These are phyloP conservation scores for Hymenoscyphus infarciens DNA, from an alignment of 2,329 filamentous ascomycete species.

Conservation along the genomic window DNA sequence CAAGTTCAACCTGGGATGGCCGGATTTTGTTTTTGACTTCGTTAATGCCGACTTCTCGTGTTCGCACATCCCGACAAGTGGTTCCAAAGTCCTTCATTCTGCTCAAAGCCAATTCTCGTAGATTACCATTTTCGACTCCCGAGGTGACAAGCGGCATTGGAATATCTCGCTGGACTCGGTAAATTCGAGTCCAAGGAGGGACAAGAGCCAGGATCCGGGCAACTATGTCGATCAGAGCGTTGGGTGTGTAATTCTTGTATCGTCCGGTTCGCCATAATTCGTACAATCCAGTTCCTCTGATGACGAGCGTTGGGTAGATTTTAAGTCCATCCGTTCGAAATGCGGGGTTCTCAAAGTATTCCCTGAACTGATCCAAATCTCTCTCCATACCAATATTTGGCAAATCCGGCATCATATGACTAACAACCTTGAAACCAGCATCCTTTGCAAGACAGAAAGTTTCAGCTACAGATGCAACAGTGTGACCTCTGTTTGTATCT, in stretches of 20 bases:
- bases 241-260: constrained; percentile 98
- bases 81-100: constrained; percentile 99
- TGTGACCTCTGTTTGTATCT: constrained; percentile 95
- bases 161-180: constrained; percentile 96
- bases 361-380: constrained; percentile 92
- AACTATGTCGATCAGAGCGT: constrained; percentile 91
- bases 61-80: constrained; percentile 91
- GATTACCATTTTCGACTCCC: constrained; percentile 94
- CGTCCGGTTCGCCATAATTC: constrained; percentile 95
- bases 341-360: constrained; percentile 95
- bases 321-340: constrained; percentile 97
- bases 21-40: constrained; percentile 99
- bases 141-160: constrained; percentile 99
- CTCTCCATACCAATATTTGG: constrained; percentile 98
- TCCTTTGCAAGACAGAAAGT: constrained; percentile 98
- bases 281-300: constrained; percentile 92
- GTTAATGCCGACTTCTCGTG: constrained; percentile 95
- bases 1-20: constrained; percentile 91
- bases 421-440: constrained; percentile 97
- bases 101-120: constrained; percentile 89
- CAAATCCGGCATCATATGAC: constrained; percentile 99
- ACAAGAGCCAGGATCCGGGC: constrained; percentile 93
- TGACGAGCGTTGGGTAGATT: constrained; percentile 96
- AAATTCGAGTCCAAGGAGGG: constrained; percentile 97
- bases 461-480: constrained; percentile 89